Conservation (phyloP, 2,329 filamentous ascomycete genomes). For the Beauveria australis region DNA sequence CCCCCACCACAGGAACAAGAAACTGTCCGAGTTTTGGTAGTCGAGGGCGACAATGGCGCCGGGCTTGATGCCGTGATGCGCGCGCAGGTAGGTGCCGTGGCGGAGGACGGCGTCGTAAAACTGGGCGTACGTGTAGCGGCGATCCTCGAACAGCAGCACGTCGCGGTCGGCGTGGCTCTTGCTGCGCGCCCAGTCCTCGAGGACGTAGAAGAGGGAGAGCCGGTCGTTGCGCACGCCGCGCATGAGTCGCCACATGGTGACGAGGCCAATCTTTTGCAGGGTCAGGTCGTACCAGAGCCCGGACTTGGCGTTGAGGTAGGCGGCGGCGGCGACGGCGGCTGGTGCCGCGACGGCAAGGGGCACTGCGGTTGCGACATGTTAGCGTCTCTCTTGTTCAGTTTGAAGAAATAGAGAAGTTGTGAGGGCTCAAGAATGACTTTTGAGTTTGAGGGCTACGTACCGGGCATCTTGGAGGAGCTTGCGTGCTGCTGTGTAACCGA, state of each 20-base stretch:
- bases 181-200: slow-evolving; percentile 57
- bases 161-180: slow-evolving; percentile 41
- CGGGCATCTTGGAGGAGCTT: no score
- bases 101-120: slow-evolving; percentile 62
- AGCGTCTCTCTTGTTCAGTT: neutral
- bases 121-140: slow-evolving; percentile 65
- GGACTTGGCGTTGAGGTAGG: slow-evolving; percentile 69
- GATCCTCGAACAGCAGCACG: slow-evolving; percentile 62
- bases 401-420: no score
- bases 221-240: slow-evolving; percentile 48
- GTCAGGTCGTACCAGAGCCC: slow-evolving; percentile 57
- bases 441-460: no score
- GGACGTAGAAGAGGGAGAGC: slow-evolving; percentile 64
- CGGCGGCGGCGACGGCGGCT: slow-evolving; percentile 57
- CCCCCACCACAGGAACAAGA: slow-evolving; percentile 66
- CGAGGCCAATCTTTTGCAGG: slow-evolving; percentile 48
- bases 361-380: slow-evolving; percentile 27
- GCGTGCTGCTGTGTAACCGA: no score
- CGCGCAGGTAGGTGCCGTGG: slow-evolving; percentile 69
- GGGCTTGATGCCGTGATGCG: slow-evolving; percentile 52
- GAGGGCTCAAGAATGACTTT: no score
- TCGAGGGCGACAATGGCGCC: slow-evolving; percentile 74
- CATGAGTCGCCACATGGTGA: slow-evolving; percentile 33
- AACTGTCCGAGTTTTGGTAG: slow-evolving; percentile 73
- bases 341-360: slow-evolving; percentile 48